Conservation (phyloP, 2,329 filamentous ascomycete genomes). For the Ophiostoma quercus region DNA sequence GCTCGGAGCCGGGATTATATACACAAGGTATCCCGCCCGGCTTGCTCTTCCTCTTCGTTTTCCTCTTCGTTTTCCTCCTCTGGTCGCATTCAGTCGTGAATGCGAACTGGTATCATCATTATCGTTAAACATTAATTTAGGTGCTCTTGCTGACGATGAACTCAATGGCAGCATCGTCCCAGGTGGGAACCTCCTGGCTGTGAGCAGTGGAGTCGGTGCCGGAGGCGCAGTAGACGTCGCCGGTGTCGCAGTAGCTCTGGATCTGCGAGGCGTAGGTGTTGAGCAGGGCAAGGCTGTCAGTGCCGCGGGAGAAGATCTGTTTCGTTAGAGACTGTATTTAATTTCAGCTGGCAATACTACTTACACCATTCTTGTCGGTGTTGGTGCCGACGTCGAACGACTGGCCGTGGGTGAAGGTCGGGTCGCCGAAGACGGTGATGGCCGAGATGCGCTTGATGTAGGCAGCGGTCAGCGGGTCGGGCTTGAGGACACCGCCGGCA, state of each 20-base stretch:
- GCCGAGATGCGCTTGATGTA: slow-evolving; percentile 19
- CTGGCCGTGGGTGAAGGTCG: slow-evolving; percentile 19
- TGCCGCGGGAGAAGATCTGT: slow-evolving; percentile 29
- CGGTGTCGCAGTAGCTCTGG: slow-evolving; percentile 30
- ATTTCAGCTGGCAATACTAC: neutral
- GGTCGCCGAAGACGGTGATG: slow-evolving; percentile 21
- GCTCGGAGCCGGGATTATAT: neutral
- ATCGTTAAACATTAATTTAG: slow-evolving; percentile 5
- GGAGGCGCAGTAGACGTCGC: slow-evolving; percentile 31
- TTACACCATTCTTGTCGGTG: slow-evolving; percentile 19
- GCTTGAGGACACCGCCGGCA: slow-evolving; percentile 21
- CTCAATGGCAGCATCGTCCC: slow-evolving; percentile 6
- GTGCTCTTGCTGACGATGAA: slow-evolving; percentile 18
- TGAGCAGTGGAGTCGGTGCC: slow-evolving; percentile 28
- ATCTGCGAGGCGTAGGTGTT: slow-evolving; percentile 28
- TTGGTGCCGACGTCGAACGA: slow-evolving; percentile 20
- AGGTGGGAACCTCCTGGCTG: slow-evolving; percentile 21
- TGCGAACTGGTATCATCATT: neutral
- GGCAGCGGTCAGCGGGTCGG: slow-evolving; percentile 16
- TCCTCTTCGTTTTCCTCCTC: neutral
- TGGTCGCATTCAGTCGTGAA: neutral
- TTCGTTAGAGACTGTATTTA: neutral
- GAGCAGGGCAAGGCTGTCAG: slow-evolving; percentile 26
- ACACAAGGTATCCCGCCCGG: neutral
- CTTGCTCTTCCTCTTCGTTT: neutral